phyloP scores from a whole-genome alignment of 768 basidiomycete genomes.

The Leucosporidium yakuticum region DNA sequence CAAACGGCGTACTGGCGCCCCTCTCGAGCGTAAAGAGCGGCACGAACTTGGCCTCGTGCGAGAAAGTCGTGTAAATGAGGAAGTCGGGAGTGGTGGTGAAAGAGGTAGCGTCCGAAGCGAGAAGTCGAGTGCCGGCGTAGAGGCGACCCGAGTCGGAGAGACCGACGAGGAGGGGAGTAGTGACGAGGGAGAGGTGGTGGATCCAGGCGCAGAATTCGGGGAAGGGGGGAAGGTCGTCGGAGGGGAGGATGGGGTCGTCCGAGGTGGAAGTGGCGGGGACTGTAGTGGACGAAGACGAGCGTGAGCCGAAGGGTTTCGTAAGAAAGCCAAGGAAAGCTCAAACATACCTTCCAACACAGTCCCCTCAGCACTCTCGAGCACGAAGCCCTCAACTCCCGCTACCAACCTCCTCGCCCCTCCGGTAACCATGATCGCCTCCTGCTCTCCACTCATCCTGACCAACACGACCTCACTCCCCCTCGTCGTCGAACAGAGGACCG shows the following conservation, averaged over 20 bases:
- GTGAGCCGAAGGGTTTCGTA: neutral
- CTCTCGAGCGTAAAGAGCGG: constrained; percentile 48
- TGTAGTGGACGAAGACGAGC: neutral
- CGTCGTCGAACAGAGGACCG: constrained; percentile 26
- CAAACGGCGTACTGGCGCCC: constrained; percentile 37
- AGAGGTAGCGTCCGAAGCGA: constrained; percentile 52
- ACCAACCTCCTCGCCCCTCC: constrained; percentile 34
- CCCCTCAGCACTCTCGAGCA: constrained; percentile 31
- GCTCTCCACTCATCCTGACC: constrained; percentile 9
- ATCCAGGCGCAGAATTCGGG: constrained; percentile 58
- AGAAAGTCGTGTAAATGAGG: constrained; percentile 73
- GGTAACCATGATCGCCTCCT: constrained; percentile 5
- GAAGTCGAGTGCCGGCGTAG: constrained; percentile 47
- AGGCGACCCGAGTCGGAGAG: constrained; percentile 63
- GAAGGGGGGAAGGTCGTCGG: constrained; percentile 45
- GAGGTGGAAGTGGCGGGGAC: constrained; percentile 1
- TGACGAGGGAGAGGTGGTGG: constrained; percentile 33
- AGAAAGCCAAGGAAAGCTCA: neutral
- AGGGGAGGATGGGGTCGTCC: constrained; percentile 37
- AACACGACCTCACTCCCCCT: constrained; percentile 27
- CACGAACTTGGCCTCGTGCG: constrained; percentile 73
- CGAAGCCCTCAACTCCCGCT: constrained; percentile 17
- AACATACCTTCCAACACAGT: constrained; percentile 37
- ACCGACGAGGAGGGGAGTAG: constrained; percentile 53
- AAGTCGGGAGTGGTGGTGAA: constrained; percentile 65